Evolutionary conservation across 495 filamentous ascomycete species (phyloP).

Genomic region (Thermochaetoides thermophila): DNA sequence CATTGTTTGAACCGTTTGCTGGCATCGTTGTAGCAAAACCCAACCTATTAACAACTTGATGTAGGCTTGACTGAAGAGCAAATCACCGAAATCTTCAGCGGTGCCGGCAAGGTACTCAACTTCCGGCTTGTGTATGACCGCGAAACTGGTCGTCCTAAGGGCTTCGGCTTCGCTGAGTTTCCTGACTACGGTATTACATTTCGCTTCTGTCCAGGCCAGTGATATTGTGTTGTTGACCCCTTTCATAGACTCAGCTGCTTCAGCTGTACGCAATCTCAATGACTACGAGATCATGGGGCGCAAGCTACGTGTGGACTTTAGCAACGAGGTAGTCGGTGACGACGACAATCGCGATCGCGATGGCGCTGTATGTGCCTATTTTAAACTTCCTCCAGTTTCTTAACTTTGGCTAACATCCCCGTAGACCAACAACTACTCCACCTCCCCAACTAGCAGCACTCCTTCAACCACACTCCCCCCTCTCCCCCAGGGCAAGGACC

Average conservation of each 20-base stretch:
- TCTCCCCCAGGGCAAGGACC: conserved; percentile 69
- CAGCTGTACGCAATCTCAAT: conserved; percentile 89
- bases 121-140: conserved; percentile 93
- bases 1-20: too few relatives aligned
- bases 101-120: conserved; percentile 74
- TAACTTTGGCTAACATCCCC: not conserved
- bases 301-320: conserved; percentile 87
- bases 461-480: conserved; percentile 42
- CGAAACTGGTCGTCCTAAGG: conserved; percentile 88
- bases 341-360: conserved; percentile 33
- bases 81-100: conserved; percentile 79
- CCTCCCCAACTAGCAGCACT: conserved; percentile 10
- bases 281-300: conserved; percentile 92
- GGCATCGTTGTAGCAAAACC: too few relatives aligned
- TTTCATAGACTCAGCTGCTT: conserved; percentile 67
- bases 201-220: too few relatives aligned
- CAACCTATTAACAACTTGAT: too few relatives aligned
- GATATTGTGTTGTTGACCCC: too few relatives aligned
- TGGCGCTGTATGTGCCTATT: conserved; percentile 14
- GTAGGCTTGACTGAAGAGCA: conserved; percentile 85
- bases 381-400: not conserved
- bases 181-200: conserved; percentile 52
- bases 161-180: conserved; percentile 93
- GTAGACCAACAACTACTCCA: conserved; percentile 5
- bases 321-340: conserved; percentile 73